A percentile compares a stretch with the other conserved stretches of the same genome.
These are phyloP conservation scores for Dryas octopetala DNA, from an alignment of 306 rosid species.

Conservation along the genomic window DNA sequence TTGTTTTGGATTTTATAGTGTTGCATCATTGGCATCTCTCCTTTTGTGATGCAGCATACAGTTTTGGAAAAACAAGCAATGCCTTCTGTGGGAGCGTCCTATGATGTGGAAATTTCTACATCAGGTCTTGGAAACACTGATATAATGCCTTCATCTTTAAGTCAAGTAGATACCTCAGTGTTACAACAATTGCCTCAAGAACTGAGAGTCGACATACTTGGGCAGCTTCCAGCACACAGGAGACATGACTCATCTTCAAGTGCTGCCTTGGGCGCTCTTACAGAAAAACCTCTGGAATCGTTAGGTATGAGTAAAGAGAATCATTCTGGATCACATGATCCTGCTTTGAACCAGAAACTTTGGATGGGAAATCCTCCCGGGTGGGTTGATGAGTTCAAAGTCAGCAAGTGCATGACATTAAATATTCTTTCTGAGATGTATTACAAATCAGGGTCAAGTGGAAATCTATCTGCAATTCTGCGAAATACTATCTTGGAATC, in stretches of 20 bases:
- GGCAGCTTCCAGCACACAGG: conserved; percentile 77
- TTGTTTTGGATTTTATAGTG: not conserved
- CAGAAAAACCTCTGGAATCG: conserved; percentile 33
- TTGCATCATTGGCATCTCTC: not conserved
- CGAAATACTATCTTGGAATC: conserved; percentile 41
- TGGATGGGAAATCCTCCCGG: conserved; percentile 84
- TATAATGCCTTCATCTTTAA: conserved; percentile 77
- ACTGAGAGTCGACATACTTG: conserved; percentile 61
- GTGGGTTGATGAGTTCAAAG: conserved; percentile 77
- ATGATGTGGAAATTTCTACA: conserved; percentile 25
- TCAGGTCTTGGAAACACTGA: conserved; percentile 50
- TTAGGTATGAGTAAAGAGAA: conserved; percentile 27
- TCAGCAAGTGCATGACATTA: conserved; percentile 54
- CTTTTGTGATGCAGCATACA: conserved; percentile 41
- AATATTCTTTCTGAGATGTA: conserved; percentile 57
- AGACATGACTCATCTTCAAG: conserved; percentile 43
- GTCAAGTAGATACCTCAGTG: conserved; percentile 82
- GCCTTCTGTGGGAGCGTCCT: conserved; percentile 39
- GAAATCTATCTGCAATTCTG: conserved; percentile 59
- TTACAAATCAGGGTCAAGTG: conserved; percentile 43
- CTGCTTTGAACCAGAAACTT: conserved; percentile 40
- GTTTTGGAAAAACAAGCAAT: conserved; percentile 32
- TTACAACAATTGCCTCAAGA: conserved; percentile 74
- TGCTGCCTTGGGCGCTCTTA: conserved; percentile 26
- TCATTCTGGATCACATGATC: conserved; percentile 33